Base-by-base conservation (phyloP, 2,329 filamentous ascomycete genomes). In the Aspergillus sp. region DNA sequence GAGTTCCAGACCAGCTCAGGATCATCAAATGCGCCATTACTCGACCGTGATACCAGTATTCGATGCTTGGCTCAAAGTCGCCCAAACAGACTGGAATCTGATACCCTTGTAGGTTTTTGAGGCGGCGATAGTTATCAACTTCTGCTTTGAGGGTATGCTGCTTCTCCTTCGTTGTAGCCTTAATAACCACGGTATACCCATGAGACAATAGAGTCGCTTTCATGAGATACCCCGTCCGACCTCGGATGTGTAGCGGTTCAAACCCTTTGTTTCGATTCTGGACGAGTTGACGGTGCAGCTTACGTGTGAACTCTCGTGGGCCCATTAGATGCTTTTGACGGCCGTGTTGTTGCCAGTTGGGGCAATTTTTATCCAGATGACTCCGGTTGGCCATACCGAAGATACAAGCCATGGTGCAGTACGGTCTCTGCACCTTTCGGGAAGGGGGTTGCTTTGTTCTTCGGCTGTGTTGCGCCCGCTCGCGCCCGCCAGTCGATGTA, bases 281-380 rank as follows among this genome's bases (percentile, higher is more conserved):
- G 11, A 48, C 36, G 44, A 67, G 62, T 56, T 67, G 62, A 56
- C 48, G 51, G 42, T 64, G 48, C 36, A 67, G 50, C 47, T 44
- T 24, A 39, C 53, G 54, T 9, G 57, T 67, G 43, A 68, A 65
- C 34, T 68, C 61, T 11, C 55, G 48, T 38, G 58, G 52, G 6
- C 41, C 55, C 7, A 66, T 53, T 55, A 58, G 65, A 48, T 81
- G 75, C 55, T 69, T 64, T 9, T 41, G 57, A 5, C 68, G 49
- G 5, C 68, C 55, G 22, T 66, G 58, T 4, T 32, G 41, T 55
- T 58, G 34, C 51, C 5, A 56, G 36, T 81, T 81, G 0, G 75
- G 78, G 62, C 64, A 68, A 39, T 57, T 24, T 22, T 60, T 44
- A 56, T 66, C 64, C 41, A 69, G 49, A 48, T 39, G 41, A 3